A percentile compares a stretch with the other conserved stretches of the same genome.
Evolutionary conservation across 192 early-diverging fungal species (phyloP).

Genomic region (Podila epigama): DNA sequence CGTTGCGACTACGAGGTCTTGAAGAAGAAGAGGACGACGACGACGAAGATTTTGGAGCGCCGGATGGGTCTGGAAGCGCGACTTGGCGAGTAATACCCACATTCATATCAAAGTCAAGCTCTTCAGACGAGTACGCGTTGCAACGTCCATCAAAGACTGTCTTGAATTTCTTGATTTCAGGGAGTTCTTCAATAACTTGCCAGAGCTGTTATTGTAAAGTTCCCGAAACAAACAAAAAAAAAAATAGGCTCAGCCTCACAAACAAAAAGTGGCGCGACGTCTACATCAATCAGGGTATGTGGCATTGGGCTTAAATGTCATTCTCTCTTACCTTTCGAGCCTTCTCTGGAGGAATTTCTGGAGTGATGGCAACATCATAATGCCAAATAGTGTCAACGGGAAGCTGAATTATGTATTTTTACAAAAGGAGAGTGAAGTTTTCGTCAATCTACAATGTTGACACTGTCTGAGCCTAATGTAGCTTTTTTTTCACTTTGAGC

Average conservation of each 20-base stretch:
- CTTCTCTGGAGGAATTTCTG: conserved; percentile 29
- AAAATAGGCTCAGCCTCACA: too few species aligned
- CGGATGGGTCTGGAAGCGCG: conserved; percentile 13
- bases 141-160: conserved; percentile 33
- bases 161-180: conserved; percentile 21
- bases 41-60: background rate
- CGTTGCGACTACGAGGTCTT: conserved; percentile 12
- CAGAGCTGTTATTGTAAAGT: conserved; percentile 23
- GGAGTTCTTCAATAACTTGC: conserved; percentile 27
- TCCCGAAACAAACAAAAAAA: too few species aligned
- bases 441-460: background rate
- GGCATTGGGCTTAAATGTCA: too few species aligned
- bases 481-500: background rate
- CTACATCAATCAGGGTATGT: too few species aligned
- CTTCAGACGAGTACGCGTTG: conserved; percentile 27
- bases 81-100: conserved; percentile 7
- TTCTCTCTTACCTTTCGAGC: conserved; percentile 15
- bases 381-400: conserved; percentile 35
- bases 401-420: conserved; percentile 1
- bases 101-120: conserved; percentile 6
- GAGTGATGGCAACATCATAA: conserved; percentile 39
- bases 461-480: background rate
- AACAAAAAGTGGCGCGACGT: background rate
- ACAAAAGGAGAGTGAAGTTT: background rate
- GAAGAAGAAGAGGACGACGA: background rate